Percentiles rank a stretch among this genome's conserved stretches.
These are phyloP conservation scores for Fusarium luffae DNA, from an alignment of 2,329 filamentous ascomycete genomes.

Conservation along the genomic window DNA sequence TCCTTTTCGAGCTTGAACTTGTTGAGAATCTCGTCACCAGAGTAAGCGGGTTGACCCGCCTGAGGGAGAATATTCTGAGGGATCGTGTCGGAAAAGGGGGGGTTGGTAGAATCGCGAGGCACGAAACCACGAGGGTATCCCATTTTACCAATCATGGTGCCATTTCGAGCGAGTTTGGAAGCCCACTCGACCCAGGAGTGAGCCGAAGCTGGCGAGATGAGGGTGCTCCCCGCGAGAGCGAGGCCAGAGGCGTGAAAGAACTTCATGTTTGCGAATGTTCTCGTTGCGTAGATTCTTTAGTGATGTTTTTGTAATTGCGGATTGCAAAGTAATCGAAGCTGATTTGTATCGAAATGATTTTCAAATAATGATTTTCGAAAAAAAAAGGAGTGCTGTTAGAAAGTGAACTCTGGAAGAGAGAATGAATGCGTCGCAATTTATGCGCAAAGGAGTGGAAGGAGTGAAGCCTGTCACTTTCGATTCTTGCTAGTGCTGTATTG, in stretches of 20 bases:
- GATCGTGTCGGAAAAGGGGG: conserved; percentile 66
- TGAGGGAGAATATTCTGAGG: conserved; percentile 73
- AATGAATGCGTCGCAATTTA: conserved; percentile 37
- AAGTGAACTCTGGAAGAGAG: conserved; percentile 16
- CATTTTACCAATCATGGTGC: conserved; percentile 74
- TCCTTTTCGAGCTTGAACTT: conserved; percentile 52
- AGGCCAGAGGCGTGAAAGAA: conserved; percentile 25
- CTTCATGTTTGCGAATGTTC: conserved; percentile 37
- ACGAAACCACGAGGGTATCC: conserved; percentile 82
- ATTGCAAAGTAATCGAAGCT: conserved; percentile 10
- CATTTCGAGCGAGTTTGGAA: conserved; percentile 76
- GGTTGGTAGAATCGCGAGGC: conserved; percentile 60
- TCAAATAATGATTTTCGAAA: conserved; percentile 14
- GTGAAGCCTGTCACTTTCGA: conserved; percentile 30
- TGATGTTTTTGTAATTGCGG: conserved; percentile 5
- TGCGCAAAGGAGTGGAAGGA: conserved; percentile 30
- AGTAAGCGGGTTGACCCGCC: conserved; percentile 71
- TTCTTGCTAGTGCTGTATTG: conserved; percentile 23
- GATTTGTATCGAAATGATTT: conserved; percentile 18
- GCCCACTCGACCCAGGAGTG: conserved; percentile 90
- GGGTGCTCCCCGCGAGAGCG: conserved; percentile 40
- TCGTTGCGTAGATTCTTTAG: conserved; percentile 8
- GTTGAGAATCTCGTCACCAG: conserved; percentile 64
- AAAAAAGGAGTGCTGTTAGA: conserved; percentile 34
- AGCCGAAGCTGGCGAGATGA: conserved; percentile 56